phyloP scores from a whole-genome alignment of 1,284 basidiomycete species.

The Pterulicium gracile region DNA sequence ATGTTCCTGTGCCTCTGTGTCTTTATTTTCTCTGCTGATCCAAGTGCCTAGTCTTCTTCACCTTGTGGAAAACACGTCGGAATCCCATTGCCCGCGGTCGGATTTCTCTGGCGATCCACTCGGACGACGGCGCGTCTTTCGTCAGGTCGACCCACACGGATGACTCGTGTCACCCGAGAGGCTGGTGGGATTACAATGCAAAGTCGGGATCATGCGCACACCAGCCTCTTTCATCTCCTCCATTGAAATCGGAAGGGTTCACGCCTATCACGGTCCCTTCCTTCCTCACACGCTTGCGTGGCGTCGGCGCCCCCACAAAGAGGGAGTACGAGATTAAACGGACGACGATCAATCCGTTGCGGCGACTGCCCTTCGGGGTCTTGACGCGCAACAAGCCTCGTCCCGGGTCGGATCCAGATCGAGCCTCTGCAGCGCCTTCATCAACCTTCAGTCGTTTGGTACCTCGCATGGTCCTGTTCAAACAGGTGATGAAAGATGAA shows the following conservation, averaged over 20 bases:
- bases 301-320: no score
- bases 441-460: conserved; percentile 36
- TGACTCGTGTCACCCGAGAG: conserved; percentile 23
- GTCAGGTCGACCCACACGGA: conserved; percentile 20
- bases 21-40: conserved; percentile 1
- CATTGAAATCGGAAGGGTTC: no score
- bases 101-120: conserved; percentile 40
- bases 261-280: no score
- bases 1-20: conserved; percentile 17
- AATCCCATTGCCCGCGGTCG: conserved; percentile 42
- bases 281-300: no score
- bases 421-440: conserved; percentile 26
- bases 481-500: conserved; percentile 50
- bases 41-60: conserved; percentile 35
- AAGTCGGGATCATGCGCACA: conserved; percentile 5
- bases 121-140: conserved; percentile 24
- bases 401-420: conserved; percentile 9
- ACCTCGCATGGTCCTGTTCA: conserved; percentile 43
- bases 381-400: no score
- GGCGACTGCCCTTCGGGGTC: no score
- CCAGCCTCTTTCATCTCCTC: background rate
- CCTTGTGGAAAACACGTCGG: conserved; percentile 42
- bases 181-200: conserved; percentile 47
- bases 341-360: no score
- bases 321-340: no score